Base-by-base conservation (phyloP, 305 asterid species). In the Andrographis paniculata region DNA sequence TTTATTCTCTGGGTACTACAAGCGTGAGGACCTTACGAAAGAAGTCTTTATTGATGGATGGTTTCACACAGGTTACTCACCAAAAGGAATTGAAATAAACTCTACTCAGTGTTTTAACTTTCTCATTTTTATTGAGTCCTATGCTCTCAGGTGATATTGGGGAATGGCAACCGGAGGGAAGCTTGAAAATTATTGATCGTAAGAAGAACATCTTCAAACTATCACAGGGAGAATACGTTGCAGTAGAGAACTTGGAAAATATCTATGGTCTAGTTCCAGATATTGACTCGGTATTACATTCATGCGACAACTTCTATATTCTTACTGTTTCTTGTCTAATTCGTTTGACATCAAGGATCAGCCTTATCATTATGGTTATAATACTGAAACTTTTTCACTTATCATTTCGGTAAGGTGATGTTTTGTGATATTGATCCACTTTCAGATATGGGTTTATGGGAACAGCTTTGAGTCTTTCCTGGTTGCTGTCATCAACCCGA, bases 161-260 rank as follows among this genome's bases (percentile, higher is more conserved):
- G 24, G 85, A 88, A 71, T 88, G 97, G 97, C 95, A 79, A 73
- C 66, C 75, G 47, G 67, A 84, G 65, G 97, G 97, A 39, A 70
- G 84, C 74, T 69, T 88, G 77, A 84, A 84, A 72, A 84, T 88
- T 59, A 64, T 88, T 48, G 97, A 88, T 59, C 87, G 95, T 28
- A 88, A 88, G 79, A 88, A 88, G 73, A 84, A 88, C 59, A 84
- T 88, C 61, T 84, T 88, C 67, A 88, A 88, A 71, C 93, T 88
- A 49, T 84, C 97, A 28, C 97, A 88, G 66, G 97, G 97, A 61
- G 97, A 88, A 68, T 88, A 88, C 71, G 97, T 88, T 50, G 97
- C 97, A 2, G 95, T 84, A 33, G 97, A 88, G 76, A 84, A 88
- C 67, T 72, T 88, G 74, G 97, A 88, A 77, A 88, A 77, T 64